phyloP scores from a whole-genome alignment of 2,329 filamentous ascomycete genomes.

The Aspergillus amoenus region DNA sequence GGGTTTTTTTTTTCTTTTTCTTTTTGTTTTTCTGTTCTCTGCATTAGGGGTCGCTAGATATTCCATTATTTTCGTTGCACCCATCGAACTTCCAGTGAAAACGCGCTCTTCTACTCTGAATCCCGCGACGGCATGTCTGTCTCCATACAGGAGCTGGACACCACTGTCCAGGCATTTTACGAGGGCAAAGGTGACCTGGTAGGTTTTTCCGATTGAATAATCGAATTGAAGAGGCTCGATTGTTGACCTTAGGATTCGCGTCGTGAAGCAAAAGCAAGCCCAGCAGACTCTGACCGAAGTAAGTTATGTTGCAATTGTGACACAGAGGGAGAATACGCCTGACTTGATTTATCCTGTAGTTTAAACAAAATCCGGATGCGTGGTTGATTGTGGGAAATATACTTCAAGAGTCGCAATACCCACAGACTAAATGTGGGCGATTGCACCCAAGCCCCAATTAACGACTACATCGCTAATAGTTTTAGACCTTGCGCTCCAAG shows the following conservation, averaged over 20 bases:
- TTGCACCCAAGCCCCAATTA: constrained; percentile 4
- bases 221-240: not conserved
- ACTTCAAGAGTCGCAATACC: constrained; percentile 85
- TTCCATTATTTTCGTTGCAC: not conserved
- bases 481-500: constrained; percentile 86
- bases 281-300: constrained; percentile 92
- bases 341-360: constrained; percentile 55
- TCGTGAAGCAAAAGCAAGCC: constrained; percentile 83
- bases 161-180: constrained; percentile 93
- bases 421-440: constrained; percentile 88
- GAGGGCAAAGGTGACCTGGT: constrained; percentile 94
- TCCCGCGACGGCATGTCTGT: constrained; percentile 55
- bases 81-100: constrained; percentile 13
- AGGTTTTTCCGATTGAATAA: constrained; percentile 41
- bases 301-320: constrained; percentile 34
- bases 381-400: constrained; percentile 98
- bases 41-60: not conserved
- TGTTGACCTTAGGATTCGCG: not conserved
- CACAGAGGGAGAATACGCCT: not conserved
- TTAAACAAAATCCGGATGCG: constrained; percentile 97
- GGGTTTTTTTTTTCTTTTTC: too few relatives aligned
- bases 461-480: constrained; percentile 32
- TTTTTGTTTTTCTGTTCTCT: too few relatives aligned
- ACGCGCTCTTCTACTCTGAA: constrained; percentile 30
- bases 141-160: constrained; percentile 92